Conservation (phyloP, 2,329 filamentous ascomycete genomes). For the Colletotrichum sp. region DNA sequence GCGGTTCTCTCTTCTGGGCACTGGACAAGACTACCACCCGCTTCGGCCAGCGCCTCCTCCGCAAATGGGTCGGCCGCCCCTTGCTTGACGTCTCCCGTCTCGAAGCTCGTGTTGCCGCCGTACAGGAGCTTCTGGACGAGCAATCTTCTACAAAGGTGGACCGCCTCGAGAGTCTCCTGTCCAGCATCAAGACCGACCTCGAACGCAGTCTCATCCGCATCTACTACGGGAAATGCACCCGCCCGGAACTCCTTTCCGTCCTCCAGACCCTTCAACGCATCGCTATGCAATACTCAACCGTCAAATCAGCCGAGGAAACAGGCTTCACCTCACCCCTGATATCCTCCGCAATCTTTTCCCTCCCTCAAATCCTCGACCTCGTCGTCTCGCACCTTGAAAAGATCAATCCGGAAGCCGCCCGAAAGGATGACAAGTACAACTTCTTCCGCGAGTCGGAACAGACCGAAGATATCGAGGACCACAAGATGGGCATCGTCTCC, state of each 20-base stretch:
- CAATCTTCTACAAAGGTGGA: constrained; percentile 72
- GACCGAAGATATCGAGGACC: constrained; percentile 85
- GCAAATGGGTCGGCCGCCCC: constrained; percentile 94
- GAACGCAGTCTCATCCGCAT: constrained; percentile 94
- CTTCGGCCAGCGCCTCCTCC: constrained; percentile 84
- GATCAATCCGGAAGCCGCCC: constrained; percentile 85
- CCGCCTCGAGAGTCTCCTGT: constrained; percentile 74
- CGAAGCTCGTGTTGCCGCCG: constrained; percentile 80
- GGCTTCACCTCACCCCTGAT: constrained; percentile 77
- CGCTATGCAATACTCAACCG: constrained; percentile 73
- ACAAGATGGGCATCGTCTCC: constrained; percentile 89
- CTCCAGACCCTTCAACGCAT: constrained; percentile 87
- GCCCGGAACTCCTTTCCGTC: constrained; percentile 84
- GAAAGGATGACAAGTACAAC: constrained; percentile 86
- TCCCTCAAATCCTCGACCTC: constrained; percentile 78
- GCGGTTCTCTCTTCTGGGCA: constrained; percentile 94
- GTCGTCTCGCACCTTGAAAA: constrained; percentile 79
- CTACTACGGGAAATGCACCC: constrained; percentile 95
- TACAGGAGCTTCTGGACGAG: constrained; percentile 81
- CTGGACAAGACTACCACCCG: constrained; percentile 90
- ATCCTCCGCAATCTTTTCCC: constrained; percentile 71
- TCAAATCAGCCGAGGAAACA: constrained; percentile 68
- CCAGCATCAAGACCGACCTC: constrained; percentile 77
- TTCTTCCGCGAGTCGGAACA: constrained; percentile 92
- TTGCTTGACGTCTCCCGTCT: constrained; percentile 77